These are phyloP conservation scores for Lodderomyces jiufengensis DNA, from an alignment of 1,139 yeast species.

Conservation along the genomic window DNA sequence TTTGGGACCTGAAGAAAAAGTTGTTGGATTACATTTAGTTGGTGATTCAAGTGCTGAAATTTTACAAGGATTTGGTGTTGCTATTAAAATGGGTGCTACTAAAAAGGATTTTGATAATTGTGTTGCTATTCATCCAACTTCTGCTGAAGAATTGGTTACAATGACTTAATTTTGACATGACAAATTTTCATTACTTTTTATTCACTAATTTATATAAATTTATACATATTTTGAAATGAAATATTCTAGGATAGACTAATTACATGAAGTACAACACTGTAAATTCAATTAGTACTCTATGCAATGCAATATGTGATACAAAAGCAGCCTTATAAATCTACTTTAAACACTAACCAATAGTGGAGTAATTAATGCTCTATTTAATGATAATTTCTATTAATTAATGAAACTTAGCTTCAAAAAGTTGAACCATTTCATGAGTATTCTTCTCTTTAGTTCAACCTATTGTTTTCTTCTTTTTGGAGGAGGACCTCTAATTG, in stretches of 20 bases:
- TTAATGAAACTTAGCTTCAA: too few species aligned
- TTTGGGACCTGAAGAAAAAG: slow-evolving; percentile 82
- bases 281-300: too few species aligned
- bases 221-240: too few species aligned
- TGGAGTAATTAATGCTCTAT: too few species aligned
- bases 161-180: slow-evolving; percentile 42
- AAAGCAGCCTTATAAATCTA: too few species aligned
- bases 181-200: neutral
- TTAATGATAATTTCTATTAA: too few species aligned
- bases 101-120: slow-evolving; percentile 90
- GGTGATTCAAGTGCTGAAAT: slow-evolving; percentile 92
- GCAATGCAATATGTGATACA: too few species aligned
- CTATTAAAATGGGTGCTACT: slow-evolving; percentile 97
- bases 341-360: too few species aligned
- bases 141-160: slow-evolving; percentile 96
- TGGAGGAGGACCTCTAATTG: slow-evolving; percentile 60
- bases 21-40: slow-evolving; percentile 89
- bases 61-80: slow-evolving; percentile 97
- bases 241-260: too few species aligned
- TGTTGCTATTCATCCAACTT: slow-evolving; percentile 97
- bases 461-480: slow-evolving; percentile 27
- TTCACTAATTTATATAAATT: neutral
- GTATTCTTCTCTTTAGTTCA: too few species aligned
- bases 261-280: too few species aligned
- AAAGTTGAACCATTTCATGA: too few species aligned